Evolutionary conservation across 1,139 yeast genomes (phyloP).

Genomic region (Debaryomycetaceae sp.): DNA sequence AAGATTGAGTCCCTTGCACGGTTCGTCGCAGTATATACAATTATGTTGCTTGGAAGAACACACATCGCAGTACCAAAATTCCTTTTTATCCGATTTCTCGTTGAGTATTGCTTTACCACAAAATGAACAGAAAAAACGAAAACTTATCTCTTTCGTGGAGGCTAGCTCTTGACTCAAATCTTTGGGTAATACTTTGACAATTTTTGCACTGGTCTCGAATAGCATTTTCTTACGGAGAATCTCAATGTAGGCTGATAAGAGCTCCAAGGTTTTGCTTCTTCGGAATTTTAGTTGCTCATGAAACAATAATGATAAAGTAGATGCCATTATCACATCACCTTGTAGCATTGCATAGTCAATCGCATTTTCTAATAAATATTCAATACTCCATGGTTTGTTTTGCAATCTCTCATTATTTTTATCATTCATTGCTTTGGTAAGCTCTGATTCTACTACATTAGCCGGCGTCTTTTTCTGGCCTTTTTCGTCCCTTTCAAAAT

Average conservation of each 20-base stretch:
- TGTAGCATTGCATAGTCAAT: conserved; percentile 53
- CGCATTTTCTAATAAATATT: conserved; percentile 36
- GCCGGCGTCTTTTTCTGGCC: conserved; percentile 6
- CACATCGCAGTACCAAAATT: conserved; percentile 82
- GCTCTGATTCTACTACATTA: conserved; percentile 17
- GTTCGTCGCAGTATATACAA: conserved; percentile 79
- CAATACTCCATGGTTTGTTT: conserved; percentile 30
- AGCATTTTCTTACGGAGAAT: conserved; percentile 49
- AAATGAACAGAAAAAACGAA: conserved; percentile 64
- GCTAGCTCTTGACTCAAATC: conserved; percentile 37
- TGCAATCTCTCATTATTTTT: conserved; percentile 5
- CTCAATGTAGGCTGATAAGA: conserved; percentile 58
- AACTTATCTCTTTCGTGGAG: conserved; percentile 52
- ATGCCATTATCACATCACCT: conserved; percentile 65
- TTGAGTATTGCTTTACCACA: conserved; percentile 66
- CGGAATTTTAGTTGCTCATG: conserved; percentile 24
- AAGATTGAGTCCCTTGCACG: conserved; percentile 69
- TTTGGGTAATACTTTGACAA: conserved; percentile 47
- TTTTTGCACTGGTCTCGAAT: conserved; percentile 56
- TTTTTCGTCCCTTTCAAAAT: conserved; percentile 12
- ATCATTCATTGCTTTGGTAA: conserved; percentile 28
- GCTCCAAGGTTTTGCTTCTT: conserved; percentile 40
- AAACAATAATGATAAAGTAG: conserved; percentile 59
- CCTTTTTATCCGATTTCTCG: conserved; percentile 54
- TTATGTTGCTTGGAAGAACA: conserved; percentile 60